Base-by-base conservation (phyloP, 2,329 filamentous ascomycete species). In the Macrophomina phaseolina region DNA sequence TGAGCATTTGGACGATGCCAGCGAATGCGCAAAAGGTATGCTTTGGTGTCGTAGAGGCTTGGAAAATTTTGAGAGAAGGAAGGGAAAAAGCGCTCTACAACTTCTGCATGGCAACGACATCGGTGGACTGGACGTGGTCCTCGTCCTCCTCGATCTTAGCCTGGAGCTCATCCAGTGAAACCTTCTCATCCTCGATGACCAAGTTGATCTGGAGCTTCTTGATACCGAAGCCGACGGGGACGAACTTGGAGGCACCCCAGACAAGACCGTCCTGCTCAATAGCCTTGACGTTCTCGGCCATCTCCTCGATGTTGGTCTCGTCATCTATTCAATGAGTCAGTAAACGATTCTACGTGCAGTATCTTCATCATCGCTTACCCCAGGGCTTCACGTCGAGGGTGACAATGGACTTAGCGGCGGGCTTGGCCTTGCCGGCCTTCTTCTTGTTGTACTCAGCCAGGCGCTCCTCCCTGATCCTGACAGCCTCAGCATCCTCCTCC, bases 141-240 rank as follows among this genome's bases (percentile, higher is more conserved):
- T 98, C 95, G 76, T 94, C 87, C 73, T 87, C 92, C 78, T 88
- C 87, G 76, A 98, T 96, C 85, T 91, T 77, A 79, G 92, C 89
- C 87, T 97, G 89, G 73, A 99, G 90, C 70, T 97, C 94, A 74
- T 90, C 88, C 71, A 92, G 81, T 73, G 92, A 94, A 79, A 99
- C 82, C 89, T 97, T 97, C 73, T 98, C 94, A 80, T 99, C 95
- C 87, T 98, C 95, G 72, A 98, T 85, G 75, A 98, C 93, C 74
- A 98, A 83, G 90, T 92, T 98, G 86, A 99, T 97, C 88, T 98
- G 94, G 71, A 99, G 90, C 89, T 98, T 98, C 88, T 92, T 95
- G 87, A 99, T 96, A 87, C 95, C 95, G 87, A 92, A 99, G 77
- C 94, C 94, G 76, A 99, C 90, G 72, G 94, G 81, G 63, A 97